phyloP scores from a whole-genome alignment of 164 flowering plant genomes.

The Chloranthus sessilifolius region DNA sequence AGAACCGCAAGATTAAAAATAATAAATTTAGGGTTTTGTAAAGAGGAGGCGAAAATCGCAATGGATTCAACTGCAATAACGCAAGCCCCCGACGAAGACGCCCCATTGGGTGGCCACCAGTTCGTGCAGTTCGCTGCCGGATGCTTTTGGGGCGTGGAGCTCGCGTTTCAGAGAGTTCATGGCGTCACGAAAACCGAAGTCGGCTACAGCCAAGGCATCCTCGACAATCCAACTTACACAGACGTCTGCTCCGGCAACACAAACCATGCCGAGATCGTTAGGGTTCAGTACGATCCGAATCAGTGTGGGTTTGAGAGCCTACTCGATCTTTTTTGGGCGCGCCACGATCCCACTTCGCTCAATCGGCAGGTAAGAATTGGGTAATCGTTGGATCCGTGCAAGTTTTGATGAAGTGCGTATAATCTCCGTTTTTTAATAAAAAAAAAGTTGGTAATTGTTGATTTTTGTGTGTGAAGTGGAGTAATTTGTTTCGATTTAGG shows the following conservation, averaged over 20 bases:
- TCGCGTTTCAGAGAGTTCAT: constrained; percentile 75
- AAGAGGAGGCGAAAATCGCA: no score
- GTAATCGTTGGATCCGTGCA: no score
- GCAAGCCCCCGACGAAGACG: constrained; percentile 78
- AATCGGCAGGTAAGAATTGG: constrained; percentile 69
- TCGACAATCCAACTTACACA: constrained; percentile 63
- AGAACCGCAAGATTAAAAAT: no score
- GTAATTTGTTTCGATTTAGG: no score
- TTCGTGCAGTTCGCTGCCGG: constrained; percentile 87
- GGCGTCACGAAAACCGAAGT: constrained; percentile 86
- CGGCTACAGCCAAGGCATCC: constrained; percentile 71
- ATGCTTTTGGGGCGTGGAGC: constrained; percentile 90
- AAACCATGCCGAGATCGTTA: constrained; percentile 74
- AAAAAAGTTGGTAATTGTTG: no score
- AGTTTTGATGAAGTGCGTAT: no score
- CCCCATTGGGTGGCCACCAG: constrained; percentile 64
- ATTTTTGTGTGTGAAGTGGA: no score
- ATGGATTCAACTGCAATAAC: no score
- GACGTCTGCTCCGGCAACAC: constrained; percentile 73
- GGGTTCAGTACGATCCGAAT: constrained; percentile 84
- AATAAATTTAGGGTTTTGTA: no score
- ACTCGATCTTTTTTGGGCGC: constrained; percentile 73
- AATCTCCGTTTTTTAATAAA: no score
- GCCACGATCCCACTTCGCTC: constrained; percentile 83
- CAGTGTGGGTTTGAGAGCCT: constrained; percentile 54